Evolutionary conservation across 257 asterid genomes (phyloP), one percentile per base, ranked within the genome.

Genomic region (Nicotiana knightiana): DNA sequence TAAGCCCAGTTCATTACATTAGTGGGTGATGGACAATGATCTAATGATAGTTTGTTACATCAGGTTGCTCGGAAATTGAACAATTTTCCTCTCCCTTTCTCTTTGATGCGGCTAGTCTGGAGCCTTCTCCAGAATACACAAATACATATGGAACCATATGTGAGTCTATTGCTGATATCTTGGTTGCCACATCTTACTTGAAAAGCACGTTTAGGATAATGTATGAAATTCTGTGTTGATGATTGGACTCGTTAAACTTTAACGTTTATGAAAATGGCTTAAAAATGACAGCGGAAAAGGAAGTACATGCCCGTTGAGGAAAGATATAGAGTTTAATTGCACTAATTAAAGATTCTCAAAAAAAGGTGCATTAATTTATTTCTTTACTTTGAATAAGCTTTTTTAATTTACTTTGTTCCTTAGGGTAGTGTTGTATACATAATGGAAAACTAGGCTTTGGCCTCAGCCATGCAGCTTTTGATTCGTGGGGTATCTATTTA

Each of bases 71-170:
- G 94, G 86, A 96, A 91, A 85, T 84, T 94, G 90, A 91, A 85
- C 83, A 94, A 89, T 84, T 92, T 88, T 24, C 64, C 91, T 63
- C 94, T 92, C 82, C 97, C 94, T 84, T 90, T 89, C 67, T 97
- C 98, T 81, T 90, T 96, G 87, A 96, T 96, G 99, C 97, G 99
- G 54, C 93, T 96, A 70, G 97, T 92, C 63, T 88, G 96, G 93
- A 93, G 97, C 90, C 98, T 96, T 82, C 93, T 96, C 80, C 97
- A 88, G 81, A 96, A 96, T 89, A 92, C 94, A 24, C 94, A 94
- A 83, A 89, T 96, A 81, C 99, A 92, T 79, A 85, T 96, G 21
- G 99, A 96, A 89, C 99, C 98, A 37, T 96, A 96, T 88, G 99
- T 96, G 88, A 91, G 99, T 82, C 85, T 21, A 37, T 59, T 70